These are phyloP conservation scores for Gossypium davidsonii DNA, from an alignment of 441 rosid species.

Conservation along the genomic window DNA sequence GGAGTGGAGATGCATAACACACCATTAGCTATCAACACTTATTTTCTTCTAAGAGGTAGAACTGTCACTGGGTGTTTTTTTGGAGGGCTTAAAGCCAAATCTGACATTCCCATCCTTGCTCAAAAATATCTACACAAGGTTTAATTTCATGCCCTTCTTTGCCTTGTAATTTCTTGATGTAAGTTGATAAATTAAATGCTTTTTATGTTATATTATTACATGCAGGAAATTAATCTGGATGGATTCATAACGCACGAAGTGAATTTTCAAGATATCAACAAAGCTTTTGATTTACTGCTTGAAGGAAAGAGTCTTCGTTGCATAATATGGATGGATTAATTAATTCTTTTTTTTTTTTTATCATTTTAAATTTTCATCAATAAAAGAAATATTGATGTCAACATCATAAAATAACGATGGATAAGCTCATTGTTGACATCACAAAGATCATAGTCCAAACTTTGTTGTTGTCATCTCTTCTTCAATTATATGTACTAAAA, in stretches of 20 bases:
- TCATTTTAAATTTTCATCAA: too few species aligned
- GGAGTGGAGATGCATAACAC: slow-evolving; percentile 6
- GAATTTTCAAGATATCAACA: slow-evolving; percentile 7
- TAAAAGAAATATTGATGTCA: too few species aligned
- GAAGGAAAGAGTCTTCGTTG: slow-evolving; percentile 12
- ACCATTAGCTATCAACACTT: not conserved
- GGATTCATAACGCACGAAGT: slow-evolving; percentile 13
- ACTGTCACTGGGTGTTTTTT: not conserved
- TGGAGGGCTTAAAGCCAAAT: slow-evolving; percentile 13
- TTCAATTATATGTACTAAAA: too few species aligned
- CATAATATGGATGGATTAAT: slow-evolving; percentile 14
- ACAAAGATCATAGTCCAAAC: too few species aligned
- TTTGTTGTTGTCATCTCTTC: too few species aligned
- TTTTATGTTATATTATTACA: too few species aligned
- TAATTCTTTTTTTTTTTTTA: too few species aligned
- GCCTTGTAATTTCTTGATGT: not conserved
- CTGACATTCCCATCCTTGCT: slow-evolving; percentile 4
- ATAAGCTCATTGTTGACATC: too few species aligned
- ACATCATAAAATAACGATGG: too few species aligned
- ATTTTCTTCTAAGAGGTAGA: not conserved
- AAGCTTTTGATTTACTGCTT: slow-evolving; percentile 10
- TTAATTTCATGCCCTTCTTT: not conserved
- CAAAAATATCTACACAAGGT: slow-evolving; percentile 5
- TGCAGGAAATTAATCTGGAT: slow-evolving; percentile 14
- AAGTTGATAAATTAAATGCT: not conserved